These are phyloP conservation scores for Rhexocercosporidium sp. DNA, from an alignment of 2,329 filamentous ascomycete genomes.

Conservation along the genomic window DNA sequence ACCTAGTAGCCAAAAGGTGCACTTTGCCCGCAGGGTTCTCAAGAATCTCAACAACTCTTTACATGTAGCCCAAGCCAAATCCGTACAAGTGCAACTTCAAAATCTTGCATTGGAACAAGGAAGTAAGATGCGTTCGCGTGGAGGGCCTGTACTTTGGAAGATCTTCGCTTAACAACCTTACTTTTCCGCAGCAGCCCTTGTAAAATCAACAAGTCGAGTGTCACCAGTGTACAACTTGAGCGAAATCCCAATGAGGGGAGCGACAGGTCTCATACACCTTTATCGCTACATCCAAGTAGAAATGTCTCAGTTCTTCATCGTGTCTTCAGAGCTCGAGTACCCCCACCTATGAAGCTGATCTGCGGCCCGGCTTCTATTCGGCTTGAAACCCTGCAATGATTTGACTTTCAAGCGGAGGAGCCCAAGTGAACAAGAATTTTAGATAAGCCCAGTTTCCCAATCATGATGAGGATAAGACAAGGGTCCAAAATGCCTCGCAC, in stretches of 20 bases:
- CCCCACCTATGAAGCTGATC: not conserved
- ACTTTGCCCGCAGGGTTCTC: too few species aligned
- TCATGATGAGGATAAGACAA: slow-evolving; percentile 5
- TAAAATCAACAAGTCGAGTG: not conserved
- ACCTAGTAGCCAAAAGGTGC: not conserved
- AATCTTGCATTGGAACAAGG: not conserved
- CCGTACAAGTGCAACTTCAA: too few species aligned
- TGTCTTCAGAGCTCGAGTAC: not conserved
- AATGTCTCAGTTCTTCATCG: not conserved
- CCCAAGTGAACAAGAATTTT: not conserved
- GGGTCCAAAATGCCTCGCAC: not conserved
- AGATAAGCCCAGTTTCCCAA: not conserved
- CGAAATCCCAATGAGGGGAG: not conserved
- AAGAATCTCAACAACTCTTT: too few species aligned
- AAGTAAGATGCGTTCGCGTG: not conserved
- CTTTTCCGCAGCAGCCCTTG: not conserved
- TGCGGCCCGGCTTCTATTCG: not conserved
- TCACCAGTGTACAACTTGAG: not conserved
- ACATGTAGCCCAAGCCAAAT: too few species aligned
- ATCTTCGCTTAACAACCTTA: not conserved
- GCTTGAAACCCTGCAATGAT: not conserved
- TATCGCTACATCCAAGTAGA: not conserved
- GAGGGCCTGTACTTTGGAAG: not conserved
- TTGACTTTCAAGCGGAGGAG: slow-evolving; percentile 1
- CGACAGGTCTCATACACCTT: too few species aligned